phyloP scores from a whole-genome alignment of 345 rosid species.

The Boechera stricta region DNA sequence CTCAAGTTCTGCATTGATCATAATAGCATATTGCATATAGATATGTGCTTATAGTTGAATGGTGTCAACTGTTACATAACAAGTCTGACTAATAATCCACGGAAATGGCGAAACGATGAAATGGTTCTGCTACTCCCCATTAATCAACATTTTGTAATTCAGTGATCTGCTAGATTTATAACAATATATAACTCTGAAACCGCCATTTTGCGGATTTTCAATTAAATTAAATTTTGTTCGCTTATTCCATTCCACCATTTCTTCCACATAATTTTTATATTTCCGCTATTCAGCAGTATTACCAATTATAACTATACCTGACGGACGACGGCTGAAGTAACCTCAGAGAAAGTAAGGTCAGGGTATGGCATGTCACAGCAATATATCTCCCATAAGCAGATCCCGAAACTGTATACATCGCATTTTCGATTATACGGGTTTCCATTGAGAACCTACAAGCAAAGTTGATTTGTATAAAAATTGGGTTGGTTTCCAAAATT shows the following conservation, averaged over 20 bases:
- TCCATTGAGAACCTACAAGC: conserved; percentile 91
- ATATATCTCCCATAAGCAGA: conserved; percentile 97
- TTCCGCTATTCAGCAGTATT: background rate
- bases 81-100: background rate
- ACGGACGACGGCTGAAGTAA: conserved; percentile 94
- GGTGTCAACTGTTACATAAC: background rate
- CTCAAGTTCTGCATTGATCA: conserved; percentile 73
- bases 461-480: background rate
- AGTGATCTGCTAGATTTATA: background rate
- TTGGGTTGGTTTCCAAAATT: background rate
- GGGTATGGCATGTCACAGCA: conserved; percentile 99
- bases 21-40: conserved; percentile 21
- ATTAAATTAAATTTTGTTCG: background rate
- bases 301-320: conserved; percentile 56
- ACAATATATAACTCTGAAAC: too few relatives aligned
- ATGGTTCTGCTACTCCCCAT: background rate
- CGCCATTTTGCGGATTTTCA: too few relatives aligned
- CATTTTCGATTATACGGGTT: conserved; percentile 94
- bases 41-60: background rate
- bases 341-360: conserved; percentile 92
- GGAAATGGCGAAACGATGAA: background rate
- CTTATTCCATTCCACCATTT: background rate
- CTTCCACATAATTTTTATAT: background rate
- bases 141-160: background rate
- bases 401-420: conserved; percentile 95